A percentile compares a stretch with the other conserved stretches of the same genome.
Conservation (phyloP, 73 alveolate genomes). For the Paramecium sexaurelia region DNA sequence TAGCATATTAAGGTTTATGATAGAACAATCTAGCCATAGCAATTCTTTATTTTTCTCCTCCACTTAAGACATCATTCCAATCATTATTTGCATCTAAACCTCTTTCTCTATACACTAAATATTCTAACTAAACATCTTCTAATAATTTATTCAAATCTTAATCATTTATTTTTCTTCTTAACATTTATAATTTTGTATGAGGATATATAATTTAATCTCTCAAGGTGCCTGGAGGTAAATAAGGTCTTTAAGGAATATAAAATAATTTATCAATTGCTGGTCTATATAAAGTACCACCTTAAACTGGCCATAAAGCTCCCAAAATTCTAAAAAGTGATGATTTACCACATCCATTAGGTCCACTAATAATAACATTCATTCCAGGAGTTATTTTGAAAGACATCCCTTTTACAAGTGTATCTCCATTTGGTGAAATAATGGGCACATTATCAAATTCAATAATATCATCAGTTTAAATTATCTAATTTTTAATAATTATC, state of each 20-base stretch:
- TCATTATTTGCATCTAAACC: slow-evolving; percentile 71
- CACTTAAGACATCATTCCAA: slow-evolving; percentile 77
- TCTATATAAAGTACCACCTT: slow-evolving; percentile 85
- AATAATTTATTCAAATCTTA: slow-evolving; percentile 51
- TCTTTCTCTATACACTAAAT: slow-evolving; percentile 63
- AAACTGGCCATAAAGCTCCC: slow-evolving; percentile 95
- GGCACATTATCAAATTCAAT: slow-evolving; percentile 89
- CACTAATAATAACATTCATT: slow-evolving; percentile 89
- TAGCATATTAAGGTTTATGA: slow-evolving; percentile 74
- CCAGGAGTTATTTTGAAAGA: slow-evolving; percentile 82
- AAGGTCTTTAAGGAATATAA: slow-evolving; percentile 94
- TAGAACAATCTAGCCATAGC: slow-evolving; percentile 82
- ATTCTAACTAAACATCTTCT: slow-evolving; percentile 58
- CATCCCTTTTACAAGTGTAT: slow-evolving; percentile 78
- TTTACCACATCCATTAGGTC: slow-evolving; percentile 98
- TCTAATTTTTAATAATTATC: not conserved
- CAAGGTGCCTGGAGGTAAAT: slow-evolving; percentile 90
- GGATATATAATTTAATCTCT: slow-evolving; percentile 94
- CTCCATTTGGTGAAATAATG: slow-evolving; percentile 93
- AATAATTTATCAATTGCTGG: slow-evolving; percentile 83
- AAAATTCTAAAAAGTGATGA: slow-evolving; percentile 91
- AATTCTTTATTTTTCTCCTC: slow-evolving; percentile 79
- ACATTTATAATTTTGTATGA: slow-evolving; percentile 71
- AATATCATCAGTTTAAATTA: slow-evolving; percentile 50
- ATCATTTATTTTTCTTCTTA: slow-evolving; percentile 50